Base-by-base conservation (phyloP, 768 basidiomycete genomes). In the Leccinum incarnatum region DNA sequence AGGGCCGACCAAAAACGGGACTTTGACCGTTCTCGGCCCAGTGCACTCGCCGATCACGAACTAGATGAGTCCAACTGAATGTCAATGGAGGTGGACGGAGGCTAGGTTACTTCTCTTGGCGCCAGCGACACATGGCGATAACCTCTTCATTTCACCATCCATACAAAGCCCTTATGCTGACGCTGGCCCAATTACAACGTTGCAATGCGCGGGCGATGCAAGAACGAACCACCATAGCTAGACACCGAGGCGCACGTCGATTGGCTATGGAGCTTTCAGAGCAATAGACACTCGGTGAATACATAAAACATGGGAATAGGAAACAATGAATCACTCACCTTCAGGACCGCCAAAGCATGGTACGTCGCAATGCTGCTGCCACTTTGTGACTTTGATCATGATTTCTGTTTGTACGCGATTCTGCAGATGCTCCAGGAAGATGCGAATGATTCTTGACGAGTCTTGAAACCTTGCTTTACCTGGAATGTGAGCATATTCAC, bases 1-100 rank as follows among this genome's bases (percentile, higher is more conserved):
- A 12, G 50, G 30, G 12, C 1, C 1, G 19, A 12, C 8, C 49
- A 49, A 25, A 25, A 27, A 23, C 17, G 49, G 48, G 48, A 30
- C n/a, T 19, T 34, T 14, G 21, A 27, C 21, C 32, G 30, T 51
- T 23, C 32, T 32, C 14, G 34, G n/a, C 30, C 29, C 21, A 52
- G 51, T 52, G 8, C 9, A 36, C 21, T 34, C n/a, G 51, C 30
- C 5, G 15, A 52, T 36, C 32, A 52, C 19, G 11, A 29, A 34
- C 7, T n/a, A 51, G 30, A 30, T 51, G 19, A 51, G n/a, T 36
- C 4, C 15, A 51, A 12, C 34, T 34, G 21, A 23, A 52, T 9
- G n/a, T 32, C 7, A 51, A 56, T 47, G 19, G 61, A 45, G 34
- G 27, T 30, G 40, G 62, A 47, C 25, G 52, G 51, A 50, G 47